Conservation (phyloP, 2,329 filamentous ascomycete species). For the Metarhizium humberi region DNA sequence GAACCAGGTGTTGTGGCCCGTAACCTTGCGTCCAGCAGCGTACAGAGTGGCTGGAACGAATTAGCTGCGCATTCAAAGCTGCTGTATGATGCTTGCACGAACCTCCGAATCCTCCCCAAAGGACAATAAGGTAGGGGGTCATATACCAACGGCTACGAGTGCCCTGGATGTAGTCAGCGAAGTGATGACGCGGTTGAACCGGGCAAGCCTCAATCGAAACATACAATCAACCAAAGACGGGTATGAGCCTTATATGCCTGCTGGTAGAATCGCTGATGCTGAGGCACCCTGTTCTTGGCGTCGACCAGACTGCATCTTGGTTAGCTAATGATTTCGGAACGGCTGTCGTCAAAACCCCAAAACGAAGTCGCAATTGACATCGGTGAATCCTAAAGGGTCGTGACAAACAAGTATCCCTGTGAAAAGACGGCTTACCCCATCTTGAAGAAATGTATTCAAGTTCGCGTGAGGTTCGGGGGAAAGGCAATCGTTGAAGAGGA, state of each 20-base stretch:
- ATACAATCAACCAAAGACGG: constrained; percentile 71
- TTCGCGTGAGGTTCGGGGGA: constrained; percentile 13
- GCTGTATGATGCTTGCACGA: constrained; percentile 23
- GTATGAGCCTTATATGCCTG: constrained; percentile 58
- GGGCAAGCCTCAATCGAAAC: constrained; percentile 20
- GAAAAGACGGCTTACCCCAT: constrained; percentile 27
- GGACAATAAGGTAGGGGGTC: constrained; percentile 56
- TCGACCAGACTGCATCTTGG: constrained; percentile 46
- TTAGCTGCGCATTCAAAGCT: background rate
- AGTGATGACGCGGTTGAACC: background rate
- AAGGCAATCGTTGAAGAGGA: constrained; percentile 14
- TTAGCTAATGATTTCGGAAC: constrained; percentile 5
- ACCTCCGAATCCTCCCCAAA: constrained; percentile 57
- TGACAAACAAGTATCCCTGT: too few species aligned
- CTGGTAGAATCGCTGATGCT: constrained; percentile 69
- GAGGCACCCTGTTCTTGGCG: constrained; percentile 67
- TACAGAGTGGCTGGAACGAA: constrained; percentile 47
- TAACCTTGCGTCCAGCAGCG: constrained; percentile 63
- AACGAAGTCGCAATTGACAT: background rate
- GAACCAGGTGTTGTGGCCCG: constrained; percentile 75
- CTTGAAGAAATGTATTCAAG: constrained; percentile 21
- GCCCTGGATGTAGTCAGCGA: constrained; percentile 35
- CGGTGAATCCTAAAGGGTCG: background rate
- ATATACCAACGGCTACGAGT: constrained; percentile 56
- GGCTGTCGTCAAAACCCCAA: background rate